phyloP scores from a whole-genome alignment of 768 basidiomycete species.

The Rhizopogon sp. region DNA sequence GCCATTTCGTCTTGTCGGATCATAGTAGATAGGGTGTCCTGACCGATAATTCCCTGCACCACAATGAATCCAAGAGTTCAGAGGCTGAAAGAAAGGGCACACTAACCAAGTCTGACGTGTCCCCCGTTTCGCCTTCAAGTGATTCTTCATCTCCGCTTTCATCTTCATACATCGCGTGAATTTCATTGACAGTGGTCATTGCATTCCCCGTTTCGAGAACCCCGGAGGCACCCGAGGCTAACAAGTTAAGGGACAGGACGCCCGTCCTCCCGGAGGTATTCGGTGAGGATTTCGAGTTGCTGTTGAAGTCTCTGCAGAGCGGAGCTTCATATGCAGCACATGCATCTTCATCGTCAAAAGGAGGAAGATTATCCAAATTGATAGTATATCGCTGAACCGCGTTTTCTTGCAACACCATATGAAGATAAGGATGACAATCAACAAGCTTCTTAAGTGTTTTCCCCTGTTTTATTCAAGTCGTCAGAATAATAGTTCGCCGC shows the following conservation, averaged over 20 bases:
- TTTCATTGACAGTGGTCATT: conserved; percentile 2
- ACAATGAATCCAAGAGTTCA: conserved; percentile 4
- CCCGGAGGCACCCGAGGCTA: background rate
- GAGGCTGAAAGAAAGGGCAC: background rate
- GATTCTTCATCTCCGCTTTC: conserved; percentile 14
- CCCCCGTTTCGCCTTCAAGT: conserved; percentile 7
- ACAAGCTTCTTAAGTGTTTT: conserved; percentile 58
- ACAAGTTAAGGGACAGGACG: background rate
- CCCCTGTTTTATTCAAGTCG: conserved; percentile 36
- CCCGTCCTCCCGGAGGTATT: conserved; percentile 1
- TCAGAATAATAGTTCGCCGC: background rate
- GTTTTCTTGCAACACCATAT: conserved; percentile 36
- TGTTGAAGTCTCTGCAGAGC: conserved; percentile 51
- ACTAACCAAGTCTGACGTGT: conserved; percentile 20
- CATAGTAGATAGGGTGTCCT: conserved; percentile 69
- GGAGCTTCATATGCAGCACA: conserved; percentile 41
- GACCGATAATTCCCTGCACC: conserved; percentile 59
- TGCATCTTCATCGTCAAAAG: conserved; percentile 43
- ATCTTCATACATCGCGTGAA: conserved; percentile 12
- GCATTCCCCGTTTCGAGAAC: conserved; percentile 3
- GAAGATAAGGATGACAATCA: conserved; percentile 37
- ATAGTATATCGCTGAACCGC: conserved; percentile 49
- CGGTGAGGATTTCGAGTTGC: conserved; percentile 17
- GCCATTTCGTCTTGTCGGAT: conserved; percentile 69
- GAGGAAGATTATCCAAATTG: conserved; percentile 50